A percentile compares a stretch with the other conserved stretches of the same genome.
Evolutionary conservation across 1,284 basidiomycete species (phyloP).

Genomic region (Cutaneotrichosporon spelunceum): DNA sequence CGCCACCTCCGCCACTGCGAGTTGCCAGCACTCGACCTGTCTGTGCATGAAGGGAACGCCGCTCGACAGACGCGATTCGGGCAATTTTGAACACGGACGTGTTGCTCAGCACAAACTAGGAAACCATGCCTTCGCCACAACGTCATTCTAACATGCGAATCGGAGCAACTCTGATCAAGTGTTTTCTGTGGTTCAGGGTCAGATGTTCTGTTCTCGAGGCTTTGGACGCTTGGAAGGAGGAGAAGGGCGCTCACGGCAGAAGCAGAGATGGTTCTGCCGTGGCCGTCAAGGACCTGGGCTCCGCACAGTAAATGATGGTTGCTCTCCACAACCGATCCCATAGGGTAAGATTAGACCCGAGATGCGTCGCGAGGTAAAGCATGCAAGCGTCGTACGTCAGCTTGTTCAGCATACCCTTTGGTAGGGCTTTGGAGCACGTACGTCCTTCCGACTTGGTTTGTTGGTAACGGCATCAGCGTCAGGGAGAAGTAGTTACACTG

Average conservation of each 20-base stretch:
- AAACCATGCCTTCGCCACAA: neutral
- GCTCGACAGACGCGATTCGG: neutral
- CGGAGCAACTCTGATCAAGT: neutral
- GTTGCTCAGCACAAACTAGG: neutral
- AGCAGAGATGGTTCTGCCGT: neutral
- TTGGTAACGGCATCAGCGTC: neutral
- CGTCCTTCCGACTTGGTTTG: neutral
- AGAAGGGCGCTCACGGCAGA: neutral
- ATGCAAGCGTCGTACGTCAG: constrained; percentile 1
- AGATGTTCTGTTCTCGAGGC: neutral
- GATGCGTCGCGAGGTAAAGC: constrained; percentile 3
- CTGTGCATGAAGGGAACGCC: neutral
- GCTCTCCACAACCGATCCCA: constrained; percentile 11
- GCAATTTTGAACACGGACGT: neutral
- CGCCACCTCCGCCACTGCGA: neutral
- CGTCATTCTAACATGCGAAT: neutral
- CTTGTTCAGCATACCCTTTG: neutral
- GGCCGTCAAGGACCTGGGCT: neutral
- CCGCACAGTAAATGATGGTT: constrained; percentile 3
- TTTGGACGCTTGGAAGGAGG: neutral
- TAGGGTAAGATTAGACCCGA: constrained; percentile 11
- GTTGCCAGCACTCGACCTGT: neutral
- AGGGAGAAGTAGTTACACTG: neutral
- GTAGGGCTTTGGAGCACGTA: neutral
- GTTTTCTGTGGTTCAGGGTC: neutral